A percentile compares a stretch with the other conserved stretches of the same genome.
These are phyloP conservation scores for Carnegiea gigantea DNA, from an alignment of 179 eudicot species.

Conservation along the genomic window DNA sequence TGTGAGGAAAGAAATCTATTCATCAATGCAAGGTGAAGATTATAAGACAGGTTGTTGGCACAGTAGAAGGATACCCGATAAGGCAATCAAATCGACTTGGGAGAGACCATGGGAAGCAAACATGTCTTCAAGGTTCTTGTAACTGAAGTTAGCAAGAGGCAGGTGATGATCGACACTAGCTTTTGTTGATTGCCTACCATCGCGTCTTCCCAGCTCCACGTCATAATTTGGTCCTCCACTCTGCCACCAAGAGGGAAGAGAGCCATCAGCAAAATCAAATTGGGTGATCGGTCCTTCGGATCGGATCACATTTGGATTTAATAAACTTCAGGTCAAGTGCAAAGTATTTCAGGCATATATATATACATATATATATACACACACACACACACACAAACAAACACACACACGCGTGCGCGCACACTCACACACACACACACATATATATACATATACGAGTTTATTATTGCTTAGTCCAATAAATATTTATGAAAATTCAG, in stretches of 20 bases:
- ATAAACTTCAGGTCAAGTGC: neutral
- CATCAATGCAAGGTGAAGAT: too few relatives aligned
- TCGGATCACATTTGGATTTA: neutral
- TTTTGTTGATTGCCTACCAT: constrained; percentile 57
- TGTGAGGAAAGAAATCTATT: neutral
- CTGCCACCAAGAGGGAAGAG: constrained; percentile 31
- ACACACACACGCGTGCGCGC: too few relatives aligned
- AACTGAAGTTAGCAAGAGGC: constrained; percentile 46
- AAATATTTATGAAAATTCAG: neutral
- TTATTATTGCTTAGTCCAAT: neutral
- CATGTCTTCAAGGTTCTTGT: constrained; percentile 51
- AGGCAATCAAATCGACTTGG: constrained; percentile 65
- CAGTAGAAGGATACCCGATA: constrained; percentile 52
- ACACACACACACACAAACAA: too few relatives aligned
- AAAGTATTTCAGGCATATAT: too few relatives aligned
- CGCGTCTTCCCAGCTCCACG: constrained; percentile 75
- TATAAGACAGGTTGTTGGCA: too few relatives aligned
- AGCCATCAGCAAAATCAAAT: neutral
- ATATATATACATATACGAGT: too few relatives aligned
- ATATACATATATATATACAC: too few relatives aligned
- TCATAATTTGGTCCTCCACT: constrained; percentile 69
- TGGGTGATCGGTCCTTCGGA: neutral
- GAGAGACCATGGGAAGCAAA: constrained; percentile 60
- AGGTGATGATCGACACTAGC: constrained; percentile 50
- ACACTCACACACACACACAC: too few relatives aligned